Percentiles rank a stretch among this genome's conserved stretches.
Conservation (phyloP, 176 grass and related monocot genomes). For the Phoenix roebelenii region DNA sequence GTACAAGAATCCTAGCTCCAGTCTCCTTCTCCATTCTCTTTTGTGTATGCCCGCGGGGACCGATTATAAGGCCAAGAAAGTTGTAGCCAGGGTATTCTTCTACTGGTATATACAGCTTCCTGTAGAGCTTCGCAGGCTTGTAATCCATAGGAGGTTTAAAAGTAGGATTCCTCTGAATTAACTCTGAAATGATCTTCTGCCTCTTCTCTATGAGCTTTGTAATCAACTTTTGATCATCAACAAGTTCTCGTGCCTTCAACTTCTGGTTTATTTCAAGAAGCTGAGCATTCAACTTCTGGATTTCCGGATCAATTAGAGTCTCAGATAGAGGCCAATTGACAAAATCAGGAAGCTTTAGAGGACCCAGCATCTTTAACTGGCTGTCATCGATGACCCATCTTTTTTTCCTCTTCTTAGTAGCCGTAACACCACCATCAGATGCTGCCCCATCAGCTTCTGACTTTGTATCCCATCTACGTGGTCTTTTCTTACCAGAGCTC, state of each 20-base stretch:
- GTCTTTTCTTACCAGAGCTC: slow-evolving; percentile 17
- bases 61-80: slow-evolving; percentile 23
- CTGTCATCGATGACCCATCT: slow-evolving; percentile 2
- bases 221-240: background rate
- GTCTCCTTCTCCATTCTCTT: slow-evolving; percentile 23
- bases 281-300: slow-evolving; percentile 5
- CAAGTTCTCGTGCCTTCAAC: background rate
- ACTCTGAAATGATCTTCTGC: slow-evolving; percentile 9
- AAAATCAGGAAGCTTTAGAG: slow-evolving; percentile 13
- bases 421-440: background rate
- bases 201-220: background rate
- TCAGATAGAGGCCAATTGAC: background rate
- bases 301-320: slow-evolving; percentile 1
- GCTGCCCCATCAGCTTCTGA: background rate
- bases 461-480: slow-evolving; percentile 5
- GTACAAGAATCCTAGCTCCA: slow-evolving; percentile 11
- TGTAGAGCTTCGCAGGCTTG: slow-evolving; percentile 4
- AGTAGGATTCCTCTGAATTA: slow-evolving; percentile 20
- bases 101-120: slow-evolving; percentile 15
- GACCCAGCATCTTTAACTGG: slow-evolving; percentile 9
- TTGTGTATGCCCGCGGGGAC: slow-evolving; percentile 11
- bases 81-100: slow-evolving; percentile 22
- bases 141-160: slow-evolving; percentile 1
- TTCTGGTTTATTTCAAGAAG: slow-evolving; percentile 1
- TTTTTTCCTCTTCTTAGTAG: slow-evolving; percentile 15